Conservation (phyloP, 805 yeast genomes). For the Schwanniomyces occidentalis region DNA sequence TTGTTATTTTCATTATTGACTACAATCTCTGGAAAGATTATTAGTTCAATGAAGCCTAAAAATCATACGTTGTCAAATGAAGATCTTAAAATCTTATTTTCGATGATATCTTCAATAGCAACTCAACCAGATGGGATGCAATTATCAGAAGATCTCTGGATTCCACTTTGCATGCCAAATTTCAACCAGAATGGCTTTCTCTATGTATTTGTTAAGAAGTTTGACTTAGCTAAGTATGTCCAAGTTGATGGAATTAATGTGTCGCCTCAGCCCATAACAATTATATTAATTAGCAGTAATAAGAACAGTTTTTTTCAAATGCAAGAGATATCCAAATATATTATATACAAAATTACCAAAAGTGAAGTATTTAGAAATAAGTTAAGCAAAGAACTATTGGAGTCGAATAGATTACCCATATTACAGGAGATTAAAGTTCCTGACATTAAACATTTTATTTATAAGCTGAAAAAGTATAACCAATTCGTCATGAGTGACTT, state of each 20-base stretch:
- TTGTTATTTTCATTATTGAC: conserved; percentile 76
- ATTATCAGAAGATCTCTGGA: conserved; percentile 78
- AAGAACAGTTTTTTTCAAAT: conserved; percentile 78
- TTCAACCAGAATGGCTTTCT: conserved; percentile 88
- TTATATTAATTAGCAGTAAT: conserved; percentile 62
- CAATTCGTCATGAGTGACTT: conserved; percentile 58
- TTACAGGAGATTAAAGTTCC: conserved; percentile 26
- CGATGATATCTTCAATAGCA: conserved; percentile 59
- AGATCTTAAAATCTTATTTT: conserved; percentile 74
- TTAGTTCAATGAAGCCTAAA: conserved; percentile 72
- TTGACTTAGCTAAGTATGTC: conserved; percentile 21
- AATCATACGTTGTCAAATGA: conserved; percentile 78
- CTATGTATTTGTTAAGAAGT: conserved; percentile 67
- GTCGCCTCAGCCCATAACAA: conserved; percentile 34
- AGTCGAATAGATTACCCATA: conserved; percentile 17
- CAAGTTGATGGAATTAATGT: conserved; percentile 13
- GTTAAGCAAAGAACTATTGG: conserved; percentile 24
- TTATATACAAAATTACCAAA: conserved; percentile 38
- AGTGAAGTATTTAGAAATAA: conserved; percentile 19
- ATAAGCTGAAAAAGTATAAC: conserved; percentile 65
- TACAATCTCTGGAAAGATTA: conserved; percentile 60
- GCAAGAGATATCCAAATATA: conserved; percentile 56
- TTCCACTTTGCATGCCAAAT: conserved; percentile 88
- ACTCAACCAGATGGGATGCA: conserved; percentile 13
- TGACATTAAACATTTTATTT: conserved; percentile 74